Evolutionary conservation across 2,329 filamentous ascomycete species (phyloP), one percentile per base, ranked within the genome.

Genomic region (Penicillium occitanis): DNA sequence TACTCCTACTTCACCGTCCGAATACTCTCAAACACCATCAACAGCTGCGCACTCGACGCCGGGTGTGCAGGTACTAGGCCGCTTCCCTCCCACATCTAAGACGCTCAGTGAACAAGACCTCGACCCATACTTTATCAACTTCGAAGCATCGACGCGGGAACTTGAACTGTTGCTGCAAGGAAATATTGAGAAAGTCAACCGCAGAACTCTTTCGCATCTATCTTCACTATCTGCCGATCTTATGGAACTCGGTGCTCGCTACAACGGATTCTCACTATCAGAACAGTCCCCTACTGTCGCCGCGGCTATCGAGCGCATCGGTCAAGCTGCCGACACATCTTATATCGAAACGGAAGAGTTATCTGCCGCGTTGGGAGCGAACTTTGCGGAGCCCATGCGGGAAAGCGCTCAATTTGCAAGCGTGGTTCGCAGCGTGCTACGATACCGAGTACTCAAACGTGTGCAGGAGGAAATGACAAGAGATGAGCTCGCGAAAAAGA

Each of bases 391-490:
- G 75, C 95, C 95, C 0, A 97, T 99, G 92, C 88, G 96, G 64
- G 95, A 99, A 80, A 96, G 93, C 73, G 93, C 95, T 13, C 95
- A 99, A 74, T 99, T 99, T 76, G 95, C 95, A 0, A 92, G 95
- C 11, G 92, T 99, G 0, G 95, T 99, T 3, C 88, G 93, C 50
- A 91, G 84, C 70, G 94, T 99, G 40, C 82, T 99, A 64, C 88
- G 91, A 70, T 99, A 97, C 76, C 86, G 95, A 17, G 90, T 98
- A 2, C 82, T 97, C 68, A 99, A 99, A 82, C 87, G 95, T 57
- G 92, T 99, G 63, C 95, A 99, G 75, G 93, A 98, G 77, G 95
- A 99, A 75, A 94, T 98, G 89, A 98, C 95, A 1, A 90, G 90
- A 53, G 95, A 99, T 67, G 93, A 99, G 73, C 83, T 99, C 11